Percentiles rank a stretch among this genome's conserved stretches.
Evolutionary conservation across 805 yeast genomes (phyloP).

Genomic region (Metschnikowia baotianmanensis): DNA sequence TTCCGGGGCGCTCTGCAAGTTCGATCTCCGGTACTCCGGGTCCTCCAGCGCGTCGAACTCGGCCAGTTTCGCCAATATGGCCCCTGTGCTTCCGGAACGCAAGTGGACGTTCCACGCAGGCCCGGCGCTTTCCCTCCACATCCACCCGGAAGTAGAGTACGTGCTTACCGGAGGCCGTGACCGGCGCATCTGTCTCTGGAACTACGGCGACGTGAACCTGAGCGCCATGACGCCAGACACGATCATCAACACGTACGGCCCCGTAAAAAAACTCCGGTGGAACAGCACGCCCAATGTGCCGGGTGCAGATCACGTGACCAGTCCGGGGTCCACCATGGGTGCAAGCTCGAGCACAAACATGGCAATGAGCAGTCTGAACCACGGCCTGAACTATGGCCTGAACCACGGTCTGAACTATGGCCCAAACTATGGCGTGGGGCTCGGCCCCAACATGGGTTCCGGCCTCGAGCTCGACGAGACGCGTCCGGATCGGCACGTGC

Average conservation of each 20-base stretch:
- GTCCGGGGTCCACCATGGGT: too few relatives aligned
- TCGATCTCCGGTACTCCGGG: constrained; percentile 62
- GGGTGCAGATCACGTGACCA: too few relatives aligned
- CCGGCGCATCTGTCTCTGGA: constrained; percentile 77
- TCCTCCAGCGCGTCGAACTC: constrained; percentile 32
- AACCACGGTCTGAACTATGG: too few relatives aligned
- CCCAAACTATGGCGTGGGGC: too few relatives aligned
- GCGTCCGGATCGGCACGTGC: constrained; percentile 20
- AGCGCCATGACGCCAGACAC: constrained; percentile 54
- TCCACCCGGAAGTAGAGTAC: constrained; percentile 82
- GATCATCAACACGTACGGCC: constrained; percentile 70
- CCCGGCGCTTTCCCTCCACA: constrained; percentile 82
- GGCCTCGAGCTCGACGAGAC: constrained; percentile 8
- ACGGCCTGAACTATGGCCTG: too few relatives aligned
- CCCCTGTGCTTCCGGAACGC: constrained; percentile 51
- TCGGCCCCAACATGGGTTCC: constrained; percentile 29
- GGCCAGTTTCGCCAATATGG: too few relatives aligned
- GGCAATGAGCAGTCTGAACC: too few relatives aligned
- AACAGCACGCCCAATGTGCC: constrained; percentile 28
- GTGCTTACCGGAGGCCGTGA: constrained; percentile 93
- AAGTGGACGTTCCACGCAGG: constrained; percentile 87
- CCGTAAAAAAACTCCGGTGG: constrained; percentile 79
- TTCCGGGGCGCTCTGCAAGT: constrained; percentile 80
- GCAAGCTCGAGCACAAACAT: too few relatives aligned
- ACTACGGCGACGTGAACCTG: constrained; percentile 30